phyloP scores from a whole-genome alignment of 2,329 filamentous ascomycete genomes.

The Alternaria burnsii region DNA sequence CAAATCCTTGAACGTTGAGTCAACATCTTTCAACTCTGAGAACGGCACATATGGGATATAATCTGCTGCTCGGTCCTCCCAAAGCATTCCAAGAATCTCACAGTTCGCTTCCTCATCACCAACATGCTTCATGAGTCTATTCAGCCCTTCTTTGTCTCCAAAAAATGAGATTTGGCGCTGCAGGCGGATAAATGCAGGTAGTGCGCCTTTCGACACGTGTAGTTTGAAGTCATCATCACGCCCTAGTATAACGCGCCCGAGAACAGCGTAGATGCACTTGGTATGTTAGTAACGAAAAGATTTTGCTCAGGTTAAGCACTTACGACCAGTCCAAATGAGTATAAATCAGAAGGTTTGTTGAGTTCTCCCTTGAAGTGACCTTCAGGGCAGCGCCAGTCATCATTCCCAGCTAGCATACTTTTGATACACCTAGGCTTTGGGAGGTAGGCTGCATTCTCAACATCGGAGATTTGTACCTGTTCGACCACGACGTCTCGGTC shows the following conservation, averaged over 20 bases:
- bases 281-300: slow-evolving; percentile 11
- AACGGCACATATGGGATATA: slow-evolving; percentile 47
- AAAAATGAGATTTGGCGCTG: slow-evolving; percentile 41
- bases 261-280: slow-evolving; percentile 38
- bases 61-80: slow-evolving; percentile 43
- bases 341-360: slow-evolving; percentile 42
- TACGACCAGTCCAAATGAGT: slow-evolving; percentile 42
- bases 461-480: slow-evolving; percentile 35
- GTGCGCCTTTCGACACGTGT: slow-evolving; percentile 30
- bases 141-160: slow-evolving; percentile 8
- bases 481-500: slow-evolving; percentile 23
- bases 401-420: slow-evolving; percentile 41
- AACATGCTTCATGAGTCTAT: slow-evolving; percentile 39
- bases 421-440: slow-evolving; percentile 42
- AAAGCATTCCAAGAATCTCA: slow-evolving; percentile 44
- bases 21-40: slow-evolving; percentile 42
- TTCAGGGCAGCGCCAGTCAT: slow-evolving; percentile 47
- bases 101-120: slow-evolving; percentile 43
- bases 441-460: slow-evolving; percentile 49
- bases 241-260: slow-evolving; percentile 35
- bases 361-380: slow-evolving; percentile 36
- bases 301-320: slow-evolving; percentile 9
- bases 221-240: slow-evolving; percentile 36
- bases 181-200: slow-evolving; percentile 35
- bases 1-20: slow-evolving; percentile 53